Conservation (phyloP, 371 early-diverging fungal genomes). For the Lichtheimia ramosa region DNA sequence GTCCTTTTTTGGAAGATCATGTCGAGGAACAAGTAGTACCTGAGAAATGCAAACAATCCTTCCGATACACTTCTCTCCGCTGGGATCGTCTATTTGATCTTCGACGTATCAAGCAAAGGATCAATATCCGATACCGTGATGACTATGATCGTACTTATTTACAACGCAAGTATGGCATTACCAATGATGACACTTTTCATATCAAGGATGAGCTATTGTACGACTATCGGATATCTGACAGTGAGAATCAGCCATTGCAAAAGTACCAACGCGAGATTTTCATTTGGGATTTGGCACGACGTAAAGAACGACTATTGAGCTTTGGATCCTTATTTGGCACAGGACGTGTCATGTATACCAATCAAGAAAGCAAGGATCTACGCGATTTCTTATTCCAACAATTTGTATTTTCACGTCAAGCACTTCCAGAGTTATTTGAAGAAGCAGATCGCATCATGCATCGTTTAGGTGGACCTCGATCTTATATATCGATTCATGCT, state of each 20-base stretch:
- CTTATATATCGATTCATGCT: slow-evolving; percentile 51
- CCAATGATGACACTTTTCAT: slow-evolving; percentile 22
- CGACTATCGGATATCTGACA: slow-evolving; percentile 52
- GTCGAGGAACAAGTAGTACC: slow-evolving; percentile 10
- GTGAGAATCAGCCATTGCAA: slow-evolving; percentile 19
- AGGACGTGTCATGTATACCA: slow-evolving; percentile 47
- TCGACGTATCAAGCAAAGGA: slow-evolving; percentile 19
- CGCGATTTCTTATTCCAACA: slow-evolving; percentile 22
- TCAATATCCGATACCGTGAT: slow-evolving; percentile 31
- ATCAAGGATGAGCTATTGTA: slow-evolving; percentile 45
- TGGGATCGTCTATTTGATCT: slow-evolving; percentile 45
- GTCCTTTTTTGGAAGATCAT: not conserved
- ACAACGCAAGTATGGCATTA: slow-evolving; percentile 23
- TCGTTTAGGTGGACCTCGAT: slow-evolving; percentile 49
- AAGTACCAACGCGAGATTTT: slow-evolving; percentile 43
- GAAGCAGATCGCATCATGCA: slow-evolving; percentile 49
- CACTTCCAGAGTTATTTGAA: slow-evolving; percentile 32
- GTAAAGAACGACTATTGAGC: slow-evolving; percentile 45
- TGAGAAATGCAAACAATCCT: slow-evolving; percentile 27
- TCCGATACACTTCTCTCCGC: slow-evolving; percentile 34
- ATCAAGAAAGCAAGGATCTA: slow-evolving; percentile 32
- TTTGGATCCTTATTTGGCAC: slow-evolving; percentile 64
- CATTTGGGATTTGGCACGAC: slow-evolving; percentile 38
- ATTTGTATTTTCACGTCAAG: slow-evolving; percentile 33
- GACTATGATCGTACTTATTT: slow-evolving; percentile 22